Conservation (phyloP, 2,329 filamentous ascomycete genomes). For the Calonectria henricotiae region DNA sequence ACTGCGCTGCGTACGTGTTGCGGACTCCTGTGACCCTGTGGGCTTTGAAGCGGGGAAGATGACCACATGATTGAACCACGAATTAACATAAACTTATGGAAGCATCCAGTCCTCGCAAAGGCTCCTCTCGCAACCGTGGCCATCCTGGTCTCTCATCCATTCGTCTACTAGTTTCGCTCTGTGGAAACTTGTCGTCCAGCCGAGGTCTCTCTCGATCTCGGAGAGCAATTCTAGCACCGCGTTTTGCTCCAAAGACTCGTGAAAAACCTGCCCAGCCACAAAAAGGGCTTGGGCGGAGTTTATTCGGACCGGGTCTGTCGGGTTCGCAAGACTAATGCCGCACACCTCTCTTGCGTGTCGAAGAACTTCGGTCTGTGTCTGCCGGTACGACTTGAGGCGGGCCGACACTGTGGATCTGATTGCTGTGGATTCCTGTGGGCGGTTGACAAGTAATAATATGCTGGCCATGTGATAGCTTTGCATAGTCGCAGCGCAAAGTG, state of each 20-base stretch:
- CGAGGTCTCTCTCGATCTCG: conserved; percentile 75
- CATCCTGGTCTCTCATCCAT: conserved; percentile 35
- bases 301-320: conserved; percentile 40
- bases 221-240: conserved; percentile 71
- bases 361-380: conserved; percentile 40
- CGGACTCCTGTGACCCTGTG: not conserved
- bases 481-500: conserved; percentile 78
- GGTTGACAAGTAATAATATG: conserved; percentile 74
- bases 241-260: conserved; percentile 69
- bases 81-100: not conserved
- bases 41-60: not conserved
- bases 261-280: conserved; percentile 48
- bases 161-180: conserved; percentile 43
- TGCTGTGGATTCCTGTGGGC: conserved; percentile 48
- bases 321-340: conserved; percentile 45
- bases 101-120: conserved; percentile 9
- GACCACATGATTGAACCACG: not conserved
- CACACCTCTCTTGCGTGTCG: conserved; percentile 47
- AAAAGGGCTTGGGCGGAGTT: conserved; percentile 48
- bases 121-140: not conserved
- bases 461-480: conserved; percentile 77
- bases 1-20: not conserved
- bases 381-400: conserved; percentile 43
- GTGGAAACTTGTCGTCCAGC: conserved; percentile 69
- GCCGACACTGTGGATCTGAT: conserved; percentile 48